These are phyloP conservation scores for Phytomonas sp. DNA, from an alignment of 208 protist genomes.

Conservation along the genomic window DNA sequence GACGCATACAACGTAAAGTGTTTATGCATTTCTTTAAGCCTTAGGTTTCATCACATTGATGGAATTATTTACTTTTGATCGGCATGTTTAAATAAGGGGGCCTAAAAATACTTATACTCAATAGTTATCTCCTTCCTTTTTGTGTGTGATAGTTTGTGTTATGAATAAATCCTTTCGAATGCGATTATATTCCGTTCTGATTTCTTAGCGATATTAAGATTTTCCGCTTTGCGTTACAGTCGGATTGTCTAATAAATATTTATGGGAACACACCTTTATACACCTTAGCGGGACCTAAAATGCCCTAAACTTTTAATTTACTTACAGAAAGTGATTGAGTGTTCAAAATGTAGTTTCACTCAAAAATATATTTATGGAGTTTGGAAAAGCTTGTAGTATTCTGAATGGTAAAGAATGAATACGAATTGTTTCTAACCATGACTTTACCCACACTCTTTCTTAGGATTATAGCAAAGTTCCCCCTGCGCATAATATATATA, in stretches of 20 bases:
- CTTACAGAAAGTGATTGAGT: background rate
- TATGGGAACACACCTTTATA: background rate
- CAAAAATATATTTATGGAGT: background rate
- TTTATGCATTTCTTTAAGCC: background rate
- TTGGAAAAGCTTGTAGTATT: background rate
- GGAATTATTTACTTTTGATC: background rate
- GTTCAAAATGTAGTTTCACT: background rate
- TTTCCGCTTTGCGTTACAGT: background rate
- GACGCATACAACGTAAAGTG: background rate
- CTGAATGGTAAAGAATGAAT: background rate
- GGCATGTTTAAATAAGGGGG: background rate
- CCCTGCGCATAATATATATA: constrained; percentile 2
- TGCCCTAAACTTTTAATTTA: background rate
- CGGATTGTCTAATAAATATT: background rate
- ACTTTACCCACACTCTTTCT: constrained; percentile 14
- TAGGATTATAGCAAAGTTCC: background rate
- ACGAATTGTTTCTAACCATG: constrained; percentile 2
- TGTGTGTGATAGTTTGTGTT: constrained; percentile 6
- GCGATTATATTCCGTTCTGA: background rate
- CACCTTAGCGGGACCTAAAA: background rate
- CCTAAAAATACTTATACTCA: background rate
- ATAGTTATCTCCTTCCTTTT: background rate
- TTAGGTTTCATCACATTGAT: background rate
- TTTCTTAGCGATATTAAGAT: constrained; percentile 1
- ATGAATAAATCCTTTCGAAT: background rate